Percentiles rank a stretch among this genome's conserved stretches.
Evolutionary conservation across 805 yeast species (phyloP).

Genomic region (Starmerella vitae): DNA sequence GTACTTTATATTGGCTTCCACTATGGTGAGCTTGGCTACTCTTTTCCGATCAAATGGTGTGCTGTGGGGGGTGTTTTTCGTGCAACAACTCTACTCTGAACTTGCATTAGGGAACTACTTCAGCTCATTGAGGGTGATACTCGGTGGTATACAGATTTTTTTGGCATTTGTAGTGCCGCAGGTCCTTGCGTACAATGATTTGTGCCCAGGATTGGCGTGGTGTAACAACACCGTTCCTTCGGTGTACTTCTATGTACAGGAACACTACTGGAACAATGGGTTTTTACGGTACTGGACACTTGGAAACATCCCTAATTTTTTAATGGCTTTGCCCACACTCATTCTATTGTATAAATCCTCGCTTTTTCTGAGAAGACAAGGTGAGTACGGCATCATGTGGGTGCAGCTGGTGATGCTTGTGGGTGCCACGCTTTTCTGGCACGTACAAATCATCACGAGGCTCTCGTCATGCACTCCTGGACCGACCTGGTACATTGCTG

Average conservation of each 20-base stretch:
- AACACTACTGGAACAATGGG: conserved; percentile 75
- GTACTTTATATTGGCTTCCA: conserved; percentile 38
- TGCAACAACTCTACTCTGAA: conserved; percentile 21
- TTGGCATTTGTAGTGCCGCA: conserved; percentile 36
- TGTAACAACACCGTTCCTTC: conserved; percentile 46
- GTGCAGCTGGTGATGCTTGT: conserved; percentile 33
- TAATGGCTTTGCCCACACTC: conserved; percentile 59
- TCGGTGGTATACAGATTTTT: conserved; percentile 47
- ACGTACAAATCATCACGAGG: conserved; percentile 76
- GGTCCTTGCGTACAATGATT: conserved; percentile 39
- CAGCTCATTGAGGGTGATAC: conserved; percentile 24
- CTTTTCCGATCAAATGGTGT: conserved; percentile 65
- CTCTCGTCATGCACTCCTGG: conserved; percentile 66
- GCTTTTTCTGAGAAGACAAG: conserved; percentile 22
- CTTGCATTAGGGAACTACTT: not conserved
- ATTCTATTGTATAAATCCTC: conserved; percentile 34
- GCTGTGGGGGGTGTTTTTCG: conserved; percentile 52
- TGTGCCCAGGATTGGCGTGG: conserved; percentile 74
- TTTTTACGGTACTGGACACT: conserved; percentile 70
- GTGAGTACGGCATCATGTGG: conserved; percentile 15
- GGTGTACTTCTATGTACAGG: conserved; percentile 59
- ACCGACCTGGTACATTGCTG: conserved; percentile 56
- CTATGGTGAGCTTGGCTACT: conserved; percentile 42
- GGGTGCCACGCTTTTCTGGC: conserved; percentile 50
- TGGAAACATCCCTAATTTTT: conserved; percentile 70